These are phyloP conservation scores for Sarocladiaceae sp. DNA, from an alignment of 2,329 filamentous ascomycete genomes.

Conservation along the genomic window DNA sequence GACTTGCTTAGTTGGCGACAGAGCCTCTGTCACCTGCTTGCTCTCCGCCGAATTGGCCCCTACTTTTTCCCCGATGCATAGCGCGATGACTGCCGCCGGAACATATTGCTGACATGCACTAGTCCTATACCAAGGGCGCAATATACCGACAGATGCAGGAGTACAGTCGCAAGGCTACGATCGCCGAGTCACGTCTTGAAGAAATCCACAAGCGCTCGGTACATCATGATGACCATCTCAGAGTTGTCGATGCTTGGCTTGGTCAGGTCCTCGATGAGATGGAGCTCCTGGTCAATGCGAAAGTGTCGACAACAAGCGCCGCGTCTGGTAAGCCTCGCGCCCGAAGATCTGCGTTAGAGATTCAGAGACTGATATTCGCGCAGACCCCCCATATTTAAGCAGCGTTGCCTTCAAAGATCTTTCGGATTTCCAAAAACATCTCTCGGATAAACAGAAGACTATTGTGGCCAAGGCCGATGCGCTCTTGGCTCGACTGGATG, in stretches of 20 bases:
- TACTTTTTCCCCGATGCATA: too few species aligned
- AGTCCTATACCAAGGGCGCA: constrained; percentile 67
- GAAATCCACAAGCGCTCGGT: constrained; percentile 71
- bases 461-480: constrained; percentile 69
- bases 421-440: constrained; percentile 72
- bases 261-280: constrained; percentile 72
- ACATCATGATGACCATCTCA: constrained; percentile 88
- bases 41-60: too few species aligned
- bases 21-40: too few species aligned
- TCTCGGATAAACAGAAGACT: constrained; percentile 66
- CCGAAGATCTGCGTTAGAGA: too few species aligned
- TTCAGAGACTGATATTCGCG: constrained; percentile 16
- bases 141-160: constrained; percentile 97
- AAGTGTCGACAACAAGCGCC: constrained; percentile 22
- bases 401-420: constrained; percentile 56
- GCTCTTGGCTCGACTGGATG: constrained; percentile 55
- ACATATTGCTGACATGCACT: constrained; percentile 20
- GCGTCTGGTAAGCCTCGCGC: constrained; percentile 17
- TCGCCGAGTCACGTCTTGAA: constrained; percentile 72
- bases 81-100: constrained; percentile 11
- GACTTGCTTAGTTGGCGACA: too few species aligned
- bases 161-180: constrained; percentile 84
- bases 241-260: constrained; percentile 89
- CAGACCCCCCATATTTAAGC: constrained; percentile 51
- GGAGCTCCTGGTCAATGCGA: constrained; percentile 49